Evolutionary conservation across 139 green algal genomes (phyloP), one percentile per base, ranked within the genome.

Genomic region (Haematococcus lacustris): DNA sequence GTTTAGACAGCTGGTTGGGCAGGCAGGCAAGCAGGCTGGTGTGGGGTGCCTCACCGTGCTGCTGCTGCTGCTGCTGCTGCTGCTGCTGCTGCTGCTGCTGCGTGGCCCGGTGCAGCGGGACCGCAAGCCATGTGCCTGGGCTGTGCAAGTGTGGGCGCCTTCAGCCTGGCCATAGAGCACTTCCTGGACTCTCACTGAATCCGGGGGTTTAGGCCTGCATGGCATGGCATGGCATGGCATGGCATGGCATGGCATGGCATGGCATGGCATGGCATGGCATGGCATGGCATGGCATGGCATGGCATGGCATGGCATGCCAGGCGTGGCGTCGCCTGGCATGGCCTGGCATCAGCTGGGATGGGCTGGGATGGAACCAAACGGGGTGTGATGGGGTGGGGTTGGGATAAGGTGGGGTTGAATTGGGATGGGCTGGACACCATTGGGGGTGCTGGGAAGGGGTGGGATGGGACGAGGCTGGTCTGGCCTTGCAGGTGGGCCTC

Each of bases 121-220:
- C 88, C 91, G 3, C 86, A 95, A 51, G 92, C 86, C n/a, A 92
- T 93, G 84, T 93, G 88, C 71, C 80, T 93, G 51, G 93, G 93
- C n/a, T 98, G 93, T 72, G 90, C 85, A 5, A 90, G 82, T 0
- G 93, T 97, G 82, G 93, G 88, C 1, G 93, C 93, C 7, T 97
- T 98, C 60, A 93, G 82, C 13, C 81, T 85, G 0, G 65, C 89
- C 13, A 97, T 98, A 37, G 93, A 98, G 71, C 78, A 88, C 37
- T 92, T 94, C 73, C 83, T 94, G 74, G 90, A 78, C 2, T 26
- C 33, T 3, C 53, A 63, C 53, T 63, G n/a, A n/a, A n/a, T n/a
- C n/a, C n/a, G n/a, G n/a, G n/a, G n/a, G n/a, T n/a, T n/a, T 57
- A 57, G 47, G 47, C 47, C 21, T 57, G 66, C 66, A 63, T 39